These are phyloP conservation scores for Chaetomiaceae sp. DNA, from an alignment of 2,329 filamentous ascomycete species.

Conservation along the genomic window DNA sequence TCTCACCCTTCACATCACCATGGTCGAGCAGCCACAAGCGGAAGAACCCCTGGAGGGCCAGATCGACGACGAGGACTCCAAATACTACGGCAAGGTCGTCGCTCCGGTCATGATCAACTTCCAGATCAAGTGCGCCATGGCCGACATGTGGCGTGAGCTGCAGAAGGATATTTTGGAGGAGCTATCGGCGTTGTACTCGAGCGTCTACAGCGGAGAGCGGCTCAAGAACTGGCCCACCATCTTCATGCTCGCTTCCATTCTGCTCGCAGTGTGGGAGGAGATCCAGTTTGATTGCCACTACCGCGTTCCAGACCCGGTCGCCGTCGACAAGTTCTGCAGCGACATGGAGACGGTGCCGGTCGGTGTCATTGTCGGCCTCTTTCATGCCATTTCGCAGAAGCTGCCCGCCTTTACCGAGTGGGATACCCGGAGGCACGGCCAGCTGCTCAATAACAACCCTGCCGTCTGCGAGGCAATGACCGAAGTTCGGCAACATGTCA, in stretches of 20 bases:
- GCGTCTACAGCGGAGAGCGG: slow-evolving; percentile 94
- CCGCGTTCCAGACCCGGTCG: slow-evolving; percentile 76
- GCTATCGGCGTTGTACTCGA: slow-evolving; percentile 88
- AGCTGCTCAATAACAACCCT: slow-evolving; percentile 82
- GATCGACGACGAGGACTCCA: slow-evolving; percentile 81
- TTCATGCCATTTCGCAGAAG: slow-evolving; percentile 97
- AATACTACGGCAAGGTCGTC: slow-evolving; percentile 83
- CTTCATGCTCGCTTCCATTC: slow-evolving; percentile 91
- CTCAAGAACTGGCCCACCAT: slow-evolving; percentile 99
- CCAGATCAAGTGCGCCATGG: slow-evolving; percentile 95
- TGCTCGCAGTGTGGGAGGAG: slow-evolving; percentile 94
- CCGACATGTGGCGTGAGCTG: slow-evolving; percentile 96
- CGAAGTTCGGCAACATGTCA: slow-evolving; percentile 86
- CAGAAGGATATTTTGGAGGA: slow-evolving; percentile 96
- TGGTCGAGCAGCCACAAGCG: slow-evolving; percentile 83
- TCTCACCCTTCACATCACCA: slow-evolving; percentile 87
- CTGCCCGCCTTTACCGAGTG: slow-evolving; percentile 88
- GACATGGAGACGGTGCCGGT: slow-evolving; percentile 97
- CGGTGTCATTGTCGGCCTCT: slow-evolving; percentile 91
- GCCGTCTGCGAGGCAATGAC: slow-evolving; percentile 96
- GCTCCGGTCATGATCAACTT: slow-evolving; percentile 99
- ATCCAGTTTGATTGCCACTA: slow-evolving; percentile 99
- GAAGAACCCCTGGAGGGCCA: slow-evolving; percentile 74
- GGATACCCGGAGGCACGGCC: slow-evolving; percentile 88
- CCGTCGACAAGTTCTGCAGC: slow-evolving; percentile 88